Base-by-base conservation (phyloP, 2,329 filamentous ascomycete species). In the Diaporthe ampelina region DNA sequence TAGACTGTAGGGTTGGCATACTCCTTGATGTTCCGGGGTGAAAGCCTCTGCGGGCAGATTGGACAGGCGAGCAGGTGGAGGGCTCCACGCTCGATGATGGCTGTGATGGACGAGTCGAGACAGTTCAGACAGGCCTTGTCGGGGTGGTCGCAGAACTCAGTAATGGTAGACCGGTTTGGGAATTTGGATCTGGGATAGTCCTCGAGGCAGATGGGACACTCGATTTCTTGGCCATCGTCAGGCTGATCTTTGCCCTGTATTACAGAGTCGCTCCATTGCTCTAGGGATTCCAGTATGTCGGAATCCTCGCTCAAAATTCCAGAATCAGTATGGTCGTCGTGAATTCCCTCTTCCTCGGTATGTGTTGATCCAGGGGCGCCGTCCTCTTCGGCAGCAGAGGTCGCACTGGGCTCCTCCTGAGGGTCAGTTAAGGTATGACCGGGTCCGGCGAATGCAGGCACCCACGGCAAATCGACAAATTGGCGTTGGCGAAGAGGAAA, bases 41-140 rank as follows among this genome's bases (percentile, higher is more conserved):
- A 57, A 24, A 75, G 48, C 54, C 37, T 75, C 54, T 71, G 72
- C 4, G 72, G 72, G 68, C 74, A 75, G 67, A 75, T 74, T 8
- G 74, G 74, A 24, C 74, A 75, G 21, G 72, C 68, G 10, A 75
- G 68, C 5, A 75, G 43, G 37, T 75, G 74, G 1, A 75, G 43
- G 37, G 72, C 72, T 19, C 74, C 72, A 17, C 70, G 59, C 54
- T 75, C 72, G 32, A 75, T 21, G n/a, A 65, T 54, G 5, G 52
- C 67, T 29, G 68, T 24, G 24, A 75, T 75, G 37, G 72, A 74
- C 19, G 72, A 73, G 29, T 74, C 54, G n/a, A 75, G 72, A 17
- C 74, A 75, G 21, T 68, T 56, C 19, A 75, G 35, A n/a, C 74
- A 75, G 54, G 72, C 74, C 43, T 65, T 75, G 48, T 75, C 74